Conservation (phyloP, 345 rosid species). For the Aethionema arabicum region DNA sequence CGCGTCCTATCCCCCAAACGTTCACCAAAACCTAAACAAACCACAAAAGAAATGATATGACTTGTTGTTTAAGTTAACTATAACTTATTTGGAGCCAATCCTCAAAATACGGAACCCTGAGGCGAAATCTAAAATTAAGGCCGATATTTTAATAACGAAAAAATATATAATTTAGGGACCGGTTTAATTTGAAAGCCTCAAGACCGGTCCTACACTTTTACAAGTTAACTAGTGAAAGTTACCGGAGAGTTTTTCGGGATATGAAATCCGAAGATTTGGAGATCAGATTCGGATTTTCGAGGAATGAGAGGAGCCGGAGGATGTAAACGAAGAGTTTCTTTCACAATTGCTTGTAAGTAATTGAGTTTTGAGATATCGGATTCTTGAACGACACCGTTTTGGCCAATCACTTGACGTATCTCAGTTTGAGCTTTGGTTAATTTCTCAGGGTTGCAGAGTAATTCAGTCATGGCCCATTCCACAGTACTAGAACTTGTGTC, state of each 20-base stretch:
- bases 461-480: constrained; percentile 40
- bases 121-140: too few relatives aligned
- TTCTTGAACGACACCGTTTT: constrained; percentile 35
- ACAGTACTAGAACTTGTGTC: constrained; percentile 45
- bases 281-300: constrained; percentile 30
- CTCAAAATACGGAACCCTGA: too few relatives aligned
- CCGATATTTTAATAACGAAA: too few relatives aligned
- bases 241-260: constrained; percentile 24
- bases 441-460: constrained; percentile 25
- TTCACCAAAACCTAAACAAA: constrained; percentile 36
- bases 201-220: too few relatives aligned
- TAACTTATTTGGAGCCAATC: too few relatives aligned
- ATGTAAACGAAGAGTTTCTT: constrained; percentile 49
- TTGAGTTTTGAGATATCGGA: constrained; percentile 30
- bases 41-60: background rate
- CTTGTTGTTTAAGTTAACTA: too few relatives aligned
- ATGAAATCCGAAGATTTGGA: constrained; percentile 20
- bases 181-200: too few relatives aligned
- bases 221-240: background rate
- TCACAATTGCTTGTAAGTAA: constrained; percentile 41
- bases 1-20: constrained; percentile 41
- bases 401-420: constrained; percentile 33
- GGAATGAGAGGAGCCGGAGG: constrained; percentile 45
- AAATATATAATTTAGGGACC: too few relatives aligned
- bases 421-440: constrained; percentile 34